A percentile compares a stretch with the other conserved stretches of the same genome.
phyloP scores from a whole-genome alignment of 108 stramenopile species.

The Cylindrotheca fusiformis region DNA sequence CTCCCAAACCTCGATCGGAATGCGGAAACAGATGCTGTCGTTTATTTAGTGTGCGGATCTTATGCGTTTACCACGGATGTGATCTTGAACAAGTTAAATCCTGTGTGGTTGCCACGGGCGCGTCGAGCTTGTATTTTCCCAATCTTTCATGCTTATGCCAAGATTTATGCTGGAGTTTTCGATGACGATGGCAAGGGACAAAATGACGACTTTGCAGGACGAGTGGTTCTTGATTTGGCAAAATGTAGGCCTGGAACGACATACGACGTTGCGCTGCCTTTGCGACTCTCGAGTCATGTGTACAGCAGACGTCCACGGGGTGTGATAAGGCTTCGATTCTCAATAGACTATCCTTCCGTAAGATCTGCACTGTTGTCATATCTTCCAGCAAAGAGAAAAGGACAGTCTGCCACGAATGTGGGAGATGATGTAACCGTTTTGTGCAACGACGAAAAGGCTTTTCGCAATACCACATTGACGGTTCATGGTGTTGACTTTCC shows the following conservation, averaged over 20 bases:
- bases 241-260: constrained; percentile 47
- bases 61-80: constrained; percentile 76
- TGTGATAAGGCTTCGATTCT: constrained; percentile 60
- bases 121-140: constrained; percentile 72
- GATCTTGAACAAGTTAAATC: constrained; percentile 40
- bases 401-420: neutral
- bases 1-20: constrained; percentile 58
- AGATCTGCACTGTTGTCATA: constrained; percentile 61
- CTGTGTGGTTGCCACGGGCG: constrained; percentile 60
- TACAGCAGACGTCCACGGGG: constrained; percentile 55
- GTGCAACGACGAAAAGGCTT: constrained; percentile 60
- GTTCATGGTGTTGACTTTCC: constrained; percentile 66
- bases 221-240: constrained; percentile 56
- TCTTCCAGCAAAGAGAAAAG: constrained; percentile 25
- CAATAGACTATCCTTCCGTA: constrained; percentile 55
- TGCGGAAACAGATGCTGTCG: constrained; percentile 61
- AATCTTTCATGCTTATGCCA: constrained; percentile 59
- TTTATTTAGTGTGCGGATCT: constrained; percentile 67
- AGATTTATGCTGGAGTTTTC: constrained; percentile 61
- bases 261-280: constrained; percentile 68
- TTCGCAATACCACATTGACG: constrained; percentile 64
- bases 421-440: constrained; percentile 34
- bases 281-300: constrained; percentile 52
- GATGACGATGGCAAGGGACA: constrained; percentile 58
- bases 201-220: constrained; percentile 74